These are phyloP conservation scores for Coniochaeta pulveracea DNA, from an alignment of 2,329 filamentous ascomycete species.

Conservation along the genomic window DNA sequence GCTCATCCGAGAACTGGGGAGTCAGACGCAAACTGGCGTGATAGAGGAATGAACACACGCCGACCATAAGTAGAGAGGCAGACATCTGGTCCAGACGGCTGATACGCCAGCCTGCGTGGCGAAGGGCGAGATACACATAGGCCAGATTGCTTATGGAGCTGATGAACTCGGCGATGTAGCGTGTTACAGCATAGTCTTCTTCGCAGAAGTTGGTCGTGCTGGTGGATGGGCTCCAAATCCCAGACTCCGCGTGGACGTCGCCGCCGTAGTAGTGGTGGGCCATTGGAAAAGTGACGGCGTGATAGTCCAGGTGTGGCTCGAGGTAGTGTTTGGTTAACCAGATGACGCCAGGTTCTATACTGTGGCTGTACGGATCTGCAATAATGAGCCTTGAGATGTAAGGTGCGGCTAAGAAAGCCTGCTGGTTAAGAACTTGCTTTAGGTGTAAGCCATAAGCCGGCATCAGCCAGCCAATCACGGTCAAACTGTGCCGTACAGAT, in stretches of 20 bases:
- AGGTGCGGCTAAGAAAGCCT: too few species aligned
- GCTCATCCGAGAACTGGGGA: slow-evolving; percentile 38
- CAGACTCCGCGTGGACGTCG: slow-evolving; percentile 13
- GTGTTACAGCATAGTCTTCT: slow-evolving; percentile 41
- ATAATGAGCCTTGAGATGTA: too few species aligned
- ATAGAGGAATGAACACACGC: slow-evolving; percentile 29
- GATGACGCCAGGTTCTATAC: too few species aligned
- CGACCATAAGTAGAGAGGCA: slow-evolving; percentile 26
- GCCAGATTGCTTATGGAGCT: slow-evolving; percentile 39
- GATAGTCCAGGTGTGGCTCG: too few species aligned
- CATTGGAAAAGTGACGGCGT: too few species aligned
- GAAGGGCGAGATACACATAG: slow-evolving; percentile 32
- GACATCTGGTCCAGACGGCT: slow-evolving; percentile 27
- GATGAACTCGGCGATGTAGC: slow-evolving; percentile 40
- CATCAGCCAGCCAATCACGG: too few species aligned
- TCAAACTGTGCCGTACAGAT: too few species aligned
- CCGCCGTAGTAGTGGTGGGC: slow-evolving; percentile 17
- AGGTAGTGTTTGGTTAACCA: too few species aligned
- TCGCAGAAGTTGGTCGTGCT: slow-evolving; percentile 22
- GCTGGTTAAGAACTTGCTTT: too few species aligned
- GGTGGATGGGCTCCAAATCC: slow-evolving; percentile 17
- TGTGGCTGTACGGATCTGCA: too few species aligned
- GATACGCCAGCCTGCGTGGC: slow-evolving; percentile 11
- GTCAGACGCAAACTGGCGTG: slow-evolving; percentile 31
- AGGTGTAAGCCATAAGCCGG: too few species aligned